Conservation (phyloP, 371 early-diverging fungal species). For the Syncephalastrum racemosum region DNA sequence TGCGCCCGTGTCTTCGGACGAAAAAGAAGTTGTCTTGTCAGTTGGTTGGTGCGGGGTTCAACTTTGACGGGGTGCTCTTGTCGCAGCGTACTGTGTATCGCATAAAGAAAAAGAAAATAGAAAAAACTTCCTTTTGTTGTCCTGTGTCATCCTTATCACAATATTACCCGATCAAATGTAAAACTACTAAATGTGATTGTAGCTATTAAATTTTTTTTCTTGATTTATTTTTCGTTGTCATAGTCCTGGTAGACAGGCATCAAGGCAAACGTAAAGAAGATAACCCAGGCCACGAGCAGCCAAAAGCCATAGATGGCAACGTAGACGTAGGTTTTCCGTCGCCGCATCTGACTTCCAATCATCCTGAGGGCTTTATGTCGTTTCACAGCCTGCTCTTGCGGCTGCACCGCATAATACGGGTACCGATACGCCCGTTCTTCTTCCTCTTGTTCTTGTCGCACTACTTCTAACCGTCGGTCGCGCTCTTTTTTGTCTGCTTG, state of each 20-base stretch:
- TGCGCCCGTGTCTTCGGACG: background rate
- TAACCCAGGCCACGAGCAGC: constrained; percentile 36
- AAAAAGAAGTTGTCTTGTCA: too few species aligned
- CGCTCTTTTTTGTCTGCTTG: constrained; percentile 37
- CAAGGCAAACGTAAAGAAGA: constrained; percentile 47
- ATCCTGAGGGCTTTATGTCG: constrained; percentile 12
- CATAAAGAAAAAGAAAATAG: too few species aligned
- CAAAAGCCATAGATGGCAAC: constrained; percentile 31
- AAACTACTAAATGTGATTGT: too few species aligned
- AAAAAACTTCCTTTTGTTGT: too few species aligned
- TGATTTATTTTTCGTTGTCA: background rate
- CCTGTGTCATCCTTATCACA: too few species aligned
- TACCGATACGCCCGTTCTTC: constrained; percentile 18
- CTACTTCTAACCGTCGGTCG: constrained; percentile 28
- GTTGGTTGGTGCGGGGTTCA: too few species aligned
- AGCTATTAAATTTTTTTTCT: too few species aligned
- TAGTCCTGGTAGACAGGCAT: constrained; percentile 47
- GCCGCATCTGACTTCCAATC: constrained; percentile 10
- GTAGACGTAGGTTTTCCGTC: constrained; percentile 28
- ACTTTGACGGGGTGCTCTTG: too few species aligned
- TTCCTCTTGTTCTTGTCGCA: constrained; percentile 27
- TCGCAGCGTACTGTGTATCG: too few species aligned
- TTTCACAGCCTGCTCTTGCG: constrained; percentile 15
- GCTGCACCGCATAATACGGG: constrained; percentile 16
- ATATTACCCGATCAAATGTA: too few species aligned